Conservation (phyloP, 2,329 filamentous ascomycete species). For the Pyrenochaeta sp. region DNA sequence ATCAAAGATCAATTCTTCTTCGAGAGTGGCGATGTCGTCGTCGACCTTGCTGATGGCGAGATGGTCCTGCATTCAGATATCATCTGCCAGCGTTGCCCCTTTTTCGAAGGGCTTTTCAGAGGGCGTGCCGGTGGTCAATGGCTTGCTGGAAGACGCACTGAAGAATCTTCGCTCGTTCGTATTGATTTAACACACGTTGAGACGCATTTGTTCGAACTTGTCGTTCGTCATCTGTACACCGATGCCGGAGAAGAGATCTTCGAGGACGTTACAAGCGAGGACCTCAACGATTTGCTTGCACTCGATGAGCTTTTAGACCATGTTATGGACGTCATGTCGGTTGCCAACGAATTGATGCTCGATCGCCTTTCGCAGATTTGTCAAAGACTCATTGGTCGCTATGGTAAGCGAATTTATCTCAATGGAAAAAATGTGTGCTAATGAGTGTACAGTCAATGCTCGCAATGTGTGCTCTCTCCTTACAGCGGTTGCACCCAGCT, state of each 20-base stretch:
- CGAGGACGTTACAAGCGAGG: slow-evolving; percentile 73
- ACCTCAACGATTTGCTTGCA: slow-evolving; percentile 54
- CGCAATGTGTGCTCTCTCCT: slow-evolving; percentile 87
- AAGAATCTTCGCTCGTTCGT: slow-evolving; percentile 61
- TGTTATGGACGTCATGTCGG: slow-evolving; percentile 88
- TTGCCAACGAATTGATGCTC: slow-evolving; percentile 94
- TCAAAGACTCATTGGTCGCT: slow-evolving; percentile 81
- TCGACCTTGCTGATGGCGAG: slow-evolving; percentile 78
- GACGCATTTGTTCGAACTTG: slow-evolving; percentile 76
- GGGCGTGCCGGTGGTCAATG: slow-evolving; percentile 87
- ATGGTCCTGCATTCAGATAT: slow-evolving; percentile 79
- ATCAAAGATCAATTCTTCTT: slow-evolving; percentile 76
- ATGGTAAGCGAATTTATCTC: slow-evolving; percentile 60
- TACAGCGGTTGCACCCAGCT: slow-evolving; percentile 85
- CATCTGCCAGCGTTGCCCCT: slow-evolving; percentile 84
- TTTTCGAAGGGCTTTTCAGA: slow-evolving; percentile 89
- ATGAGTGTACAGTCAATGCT: slow-evolving; percentile 39
- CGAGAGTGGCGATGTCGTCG: slow-evolving; percentile 77
- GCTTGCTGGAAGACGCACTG: slow-evolving; percentile 74
- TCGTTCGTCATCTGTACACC: slow-evolving; percentile 82
- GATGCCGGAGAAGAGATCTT: slow-evolving; percentile 85
- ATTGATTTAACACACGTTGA: slow-evolving; percentile 87
- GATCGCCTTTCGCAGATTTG: slow-evolving; percentile 90
- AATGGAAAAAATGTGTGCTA: neutral
- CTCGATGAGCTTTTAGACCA: slow-evolving; percentile 87